These are phyloP conservation scores for Calycina herbarum DNA, from an alignment of 2,329 filamentous ascomycete species.

Conservation along the genomic window DNA sequence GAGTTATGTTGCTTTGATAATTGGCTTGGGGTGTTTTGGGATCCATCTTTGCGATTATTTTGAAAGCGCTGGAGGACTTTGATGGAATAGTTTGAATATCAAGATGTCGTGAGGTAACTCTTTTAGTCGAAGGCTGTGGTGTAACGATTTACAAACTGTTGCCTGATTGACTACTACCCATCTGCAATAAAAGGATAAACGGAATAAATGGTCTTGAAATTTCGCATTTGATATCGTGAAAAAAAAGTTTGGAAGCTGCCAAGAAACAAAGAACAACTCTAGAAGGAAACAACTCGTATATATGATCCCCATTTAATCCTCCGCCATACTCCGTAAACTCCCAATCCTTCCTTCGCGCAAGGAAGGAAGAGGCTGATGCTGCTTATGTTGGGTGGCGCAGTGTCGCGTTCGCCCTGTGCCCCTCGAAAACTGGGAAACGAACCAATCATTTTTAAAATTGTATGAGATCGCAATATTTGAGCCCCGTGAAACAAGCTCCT, in stretches of 20 bases:
- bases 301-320: slow-evolving; percentile 1
- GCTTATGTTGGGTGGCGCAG: slow-evolving; percentile 1
- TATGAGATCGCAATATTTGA: slow-evolving; percentile 1
- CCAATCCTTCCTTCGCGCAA: background rate
- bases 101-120: background rate
- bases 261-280: background rate
- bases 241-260: background rate
- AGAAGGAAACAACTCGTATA: slow-evolving; percentile 5
- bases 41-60: background rate
- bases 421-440: background rate
- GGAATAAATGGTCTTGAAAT: background rate
- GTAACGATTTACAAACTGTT: background rate
- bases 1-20: background rate
- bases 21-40: background rate
- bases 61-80: background rate
- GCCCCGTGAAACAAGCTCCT: background rate
- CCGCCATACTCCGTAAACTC: background rate
- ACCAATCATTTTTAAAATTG: background rate
- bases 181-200: background rate
- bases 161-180: background rate
- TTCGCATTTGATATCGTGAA: background rate
- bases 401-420: background rate
- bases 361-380: slow-evolving; percentile 3
- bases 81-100: background rate
- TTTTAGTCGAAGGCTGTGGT: background rate